Evolutionary conservation across 345 rosid species (phyloP).

Genomic region (Rhodamnia argentea): DNA sequence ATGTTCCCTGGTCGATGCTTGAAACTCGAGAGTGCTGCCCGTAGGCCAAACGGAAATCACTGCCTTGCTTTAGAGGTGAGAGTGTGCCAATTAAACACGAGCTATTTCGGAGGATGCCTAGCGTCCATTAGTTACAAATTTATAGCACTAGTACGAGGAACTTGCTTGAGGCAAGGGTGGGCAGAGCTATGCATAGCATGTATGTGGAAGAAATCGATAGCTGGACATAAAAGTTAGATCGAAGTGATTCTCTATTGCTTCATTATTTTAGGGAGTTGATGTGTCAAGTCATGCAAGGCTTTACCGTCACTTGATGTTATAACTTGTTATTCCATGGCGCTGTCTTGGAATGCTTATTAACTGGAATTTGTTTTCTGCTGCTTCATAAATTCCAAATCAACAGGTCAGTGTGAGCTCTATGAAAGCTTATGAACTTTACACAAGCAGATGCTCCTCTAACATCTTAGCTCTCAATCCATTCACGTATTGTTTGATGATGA

Average conservation of each 20-base stretch:
- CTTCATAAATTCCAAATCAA: not conserved
- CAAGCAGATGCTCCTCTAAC: not conserved
- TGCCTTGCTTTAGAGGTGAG: not conserved
- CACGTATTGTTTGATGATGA: not conserved
- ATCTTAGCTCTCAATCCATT: not conserved
- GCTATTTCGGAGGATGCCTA: not conserved
- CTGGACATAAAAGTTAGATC: not conserved
- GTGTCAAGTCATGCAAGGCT: not conserved
- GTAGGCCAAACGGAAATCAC: not conserved
- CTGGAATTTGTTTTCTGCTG: not conserved
- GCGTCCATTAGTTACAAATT: not conserved
- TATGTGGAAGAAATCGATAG: not conserved
- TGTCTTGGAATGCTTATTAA: not conserved
- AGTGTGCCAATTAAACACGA: not conserved
- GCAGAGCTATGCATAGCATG: not conserved
- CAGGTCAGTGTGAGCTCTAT: not conserved
- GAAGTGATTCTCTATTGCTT: not conserved
- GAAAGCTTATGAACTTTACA: not conserved
- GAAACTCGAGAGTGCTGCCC: not conserved
- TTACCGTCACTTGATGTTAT: not conserved
- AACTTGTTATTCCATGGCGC: not conserved
- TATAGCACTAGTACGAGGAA: not conserved
- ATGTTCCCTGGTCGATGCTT: not conserved
- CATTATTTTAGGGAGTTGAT: not conserved
- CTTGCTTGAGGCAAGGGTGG: not conserved